Percentiles rank a stretch among this genome's conserved stretches.
Conservation (phyloP, 495 filamentous ascomycete genomes). For the Penicillium bialowiezense region DNA sequence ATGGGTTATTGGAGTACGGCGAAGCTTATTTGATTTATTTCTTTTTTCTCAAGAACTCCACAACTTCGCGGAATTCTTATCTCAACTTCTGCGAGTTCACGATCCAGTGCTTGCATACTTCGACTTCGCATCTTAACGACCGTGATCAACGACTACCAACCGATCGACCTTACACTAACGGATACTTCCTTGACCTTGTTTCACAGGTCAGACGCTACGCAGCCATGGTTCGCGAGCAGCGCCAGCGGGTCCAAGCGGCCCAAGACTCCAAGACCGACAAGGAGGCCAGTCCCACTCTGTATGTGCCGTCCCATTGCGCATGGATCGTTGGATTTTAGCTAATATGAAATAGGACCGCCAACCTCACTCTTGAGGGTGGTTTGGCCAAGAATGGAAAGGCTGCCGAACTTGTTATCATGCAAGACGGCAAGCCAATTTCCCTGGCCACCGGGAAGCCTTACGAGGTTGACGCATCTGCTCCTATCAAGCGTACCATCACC, state of each 20-base stretch:
- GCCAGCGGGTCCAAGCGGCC: constrained; percentile 33
- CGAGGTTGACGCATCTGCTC: constrained; percentile 37
- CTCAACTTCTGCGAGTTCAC: constrained; percentile 83
- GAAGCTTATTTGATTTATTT: constrained; percentile 61
- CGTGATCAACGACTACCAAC: constrained; percentile 74
- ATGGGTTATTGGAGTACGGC: constrained; percentile 42
- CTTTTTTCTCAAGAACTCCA: constrained; percentile 67
- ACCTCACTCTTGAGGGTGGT: constrained; percentile 65
- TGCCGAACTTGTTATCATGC: constrained; percentile 72
- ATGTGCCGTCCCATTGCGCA: neutral
- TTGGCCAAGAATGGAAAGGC: constrained; percentile 73
- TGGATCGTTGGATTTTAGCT: constrained; percentile 39
- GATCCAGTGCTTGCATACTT: constrained; percentile 79
- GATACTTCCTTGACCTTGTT: constrained; percentile 91
- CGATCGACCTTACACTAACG: constrained; percentile 85
- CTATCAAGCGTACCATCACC: constrained; percentile 61
- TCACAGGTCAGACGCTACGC: constrained; percentile 80
- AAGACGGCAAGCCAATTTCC: constrained; percentile 74
- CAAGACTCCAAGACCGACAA: constrained; percentile 10
- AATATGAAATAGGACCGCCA: constrained; percentile 39
- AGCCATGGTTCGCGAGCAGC: constrained; percentile 52
- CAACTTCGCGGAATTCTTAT: constrained; percentile 64
- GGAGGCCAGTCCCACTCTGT: neutral
- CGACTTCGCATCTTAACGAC: constrained; percentile 74
- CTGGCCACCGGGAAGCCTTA: constrained; percentile 60